A percentile compares a stretch with the other conserved stretches of the same genome.
Conservation (phyloP, 306 rosid genomes). For the Cucurbita ficifolia region DNA sequence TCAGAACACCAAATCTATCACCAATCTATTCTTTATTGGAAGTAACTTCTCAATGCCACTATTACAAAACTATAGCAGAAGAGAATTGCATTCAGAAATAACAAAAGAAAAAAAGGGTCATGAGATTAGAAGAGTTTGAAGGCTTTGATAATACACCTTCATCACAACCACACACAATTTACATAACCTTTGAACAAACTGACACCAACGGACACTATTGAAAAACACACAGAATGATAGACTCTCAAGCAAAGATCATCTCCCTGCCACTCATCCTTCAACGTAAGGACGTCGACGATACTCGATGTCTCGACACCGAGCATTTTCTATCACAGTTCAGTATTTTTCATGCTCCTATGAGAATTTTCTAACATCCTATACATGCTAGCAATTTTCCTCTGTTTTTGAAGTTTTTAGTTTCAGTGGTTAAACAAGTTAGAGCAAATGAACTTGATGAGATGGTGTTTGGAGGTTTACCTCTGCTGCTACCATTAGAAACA, state of each 20-base stretch:
- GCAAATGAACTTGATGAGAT: not conserved
- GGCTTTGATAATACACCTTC: not conserved
- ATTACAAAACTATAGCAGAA: not conserved
- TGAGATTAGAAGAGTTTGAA: not conserved
- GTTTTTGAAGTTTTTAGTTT: not conserved
- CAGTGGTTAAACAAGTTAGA: not conserved
- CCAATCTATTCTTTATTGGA: no score
- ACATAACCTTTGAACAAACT: no score
- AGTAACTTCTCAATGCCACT: not conserved
- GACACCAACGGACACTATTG: no score
- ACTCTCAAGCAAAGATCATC: not conserved
- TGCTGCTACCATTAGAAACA: slow-evolving; percentile 37
- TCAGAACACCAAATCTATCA: no score
- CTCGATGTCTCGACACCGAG: not conserved
- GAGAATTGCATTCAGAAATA: not conserved
- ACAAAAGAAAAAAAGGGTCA: not conserved
- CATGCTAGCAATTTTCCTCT: not conserved
- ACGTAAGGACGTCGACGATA: not conserved
- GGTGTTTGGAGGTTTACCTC: slow-evolving; percentile 7
- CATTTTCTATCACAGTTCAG: not conserved
- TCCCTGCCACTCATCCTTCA: slow-evolving; percentile 1
- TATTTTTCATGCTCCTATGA: not conserved
- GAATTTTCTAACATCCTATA: not conserved
- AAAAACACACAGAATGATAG: not conserved
- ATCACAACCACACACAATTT: not conserved